Base-by-base conservation (phyloP, 75 land plant genomes). In the Cryptomeria japonica region DNA sequence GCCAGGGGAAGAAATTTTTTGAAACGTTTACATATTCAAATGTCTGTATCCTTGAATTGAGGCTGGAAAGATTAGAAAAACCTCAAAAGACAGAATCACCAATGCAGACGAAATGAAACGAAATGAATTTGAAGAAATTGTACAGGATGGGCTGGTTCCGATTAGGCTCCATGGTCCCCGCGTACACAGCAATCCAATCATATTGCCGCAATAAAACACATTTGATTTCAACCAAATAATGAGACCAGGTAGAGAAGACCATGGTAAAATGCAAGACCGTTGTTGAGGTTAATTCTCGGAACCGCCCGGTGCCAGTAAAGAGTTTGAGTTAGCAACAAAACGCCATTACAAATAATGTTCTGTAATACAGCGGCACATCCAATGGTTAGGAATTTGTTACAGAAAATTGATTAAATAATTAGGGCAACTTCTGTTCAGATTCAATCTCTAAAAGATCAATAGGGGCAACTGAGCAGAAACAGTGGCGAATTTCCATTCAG, bases 81-180 rank as follows among this genome's bases (percentile, higher is more conserved):
- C 28, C n/a, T 28, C 70, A 25, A 75, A 34, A 31, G 12, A 32
- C 77, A 75, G 37, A 32, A 75, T 72, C 37, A 75, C 77, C 34
- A 64, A 11, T 32, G 77, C 37, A 75, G 34, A 34, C 2, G 14
- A 31, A 72, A 72, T 72, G 36, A n/a, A 72, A 73, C 72, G 72
- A 68, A 68, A 68, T 75, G 77, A 75, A 75, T 75, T 75, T 75
- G 38, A 75, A 75, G 37, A 37, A 75, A 75, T 34, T 75, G 77
- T 75, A 75, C 77, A 75, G 77, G 38, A 64, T 64, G 31, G n/a
- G n/a, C 70, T 6, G 9, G 37, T 75, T 75, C 37, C 77, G 16
- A 75, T 13, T 13, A 75, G 38, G 34, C 34, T 75, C 77, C 34
- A 75, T 34, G 37, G 38, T 11, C 5, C 38, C 37, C 77, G n/a